Evolutionary conservation across 495 filamentous ascomycete genomes (phyloP).

Genomic region (Aspergillus nidulans): DNA sequence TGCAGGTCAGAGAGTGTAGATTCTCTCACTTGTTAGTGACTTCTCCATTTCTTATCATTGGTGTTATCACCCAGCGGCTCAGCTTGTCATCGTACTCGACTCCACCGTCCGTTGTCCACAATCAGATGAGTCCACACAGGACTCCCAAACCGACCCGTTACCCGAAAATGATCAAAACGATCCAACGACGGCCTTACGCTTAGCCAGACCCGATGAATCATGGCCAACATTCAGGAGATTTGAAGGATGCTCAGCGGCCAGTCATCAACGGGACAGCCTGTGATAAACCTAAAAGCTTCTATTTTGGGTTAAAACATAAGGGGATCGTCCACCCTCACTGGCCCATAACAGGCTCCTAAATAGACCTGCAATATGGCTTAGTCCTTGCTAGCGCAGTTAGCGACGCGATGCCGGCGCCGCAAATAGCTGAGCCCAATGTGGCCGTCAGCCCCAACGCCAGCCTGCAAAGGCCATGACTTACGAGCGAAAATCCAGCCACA

Average conservation of each 20-base stretch:
- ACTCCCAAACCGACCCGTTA: neutral
- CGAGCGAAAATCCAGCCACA: neutral
- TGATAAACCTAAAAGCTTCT: neutral
- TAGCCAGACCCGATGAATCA: neutral
- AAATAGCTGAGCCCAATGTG: neutral
- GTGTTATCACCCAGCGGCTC: neutral
- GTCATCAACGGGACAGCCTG: neutral
- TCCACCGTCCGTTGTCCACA: neutral
- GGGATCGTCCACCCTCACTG: neutral
- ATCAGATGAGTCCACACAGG: neutral
- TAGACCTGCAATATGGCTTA: neutral
- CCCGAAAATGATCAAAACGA: neutral
- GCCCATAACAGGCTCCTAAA: neutral
- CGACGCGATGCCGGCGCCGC: neutral
- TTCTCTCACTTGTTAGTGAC: no score
- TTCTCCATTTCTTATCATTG: neutral
- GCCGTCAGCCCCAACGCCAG: neutral
- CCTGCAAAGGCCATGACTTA: neutral
- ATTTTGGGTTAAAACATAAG: neutral
- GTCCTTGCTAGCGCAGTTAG: neutral
- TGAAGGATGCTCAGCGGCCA: neutral
- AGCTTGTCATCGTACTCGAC: neutral
- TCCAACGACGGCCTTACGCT: neutral
- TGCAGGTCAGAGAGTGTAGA: no score
- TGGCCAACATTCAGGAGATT: neutral